Percentiles rank a stretch among this genome's conserved stretches.
Evolutionary conservation across 202 grass and related monocot genomes (phyloP).

Genomic region (Elaeis oleifera): DNA sequence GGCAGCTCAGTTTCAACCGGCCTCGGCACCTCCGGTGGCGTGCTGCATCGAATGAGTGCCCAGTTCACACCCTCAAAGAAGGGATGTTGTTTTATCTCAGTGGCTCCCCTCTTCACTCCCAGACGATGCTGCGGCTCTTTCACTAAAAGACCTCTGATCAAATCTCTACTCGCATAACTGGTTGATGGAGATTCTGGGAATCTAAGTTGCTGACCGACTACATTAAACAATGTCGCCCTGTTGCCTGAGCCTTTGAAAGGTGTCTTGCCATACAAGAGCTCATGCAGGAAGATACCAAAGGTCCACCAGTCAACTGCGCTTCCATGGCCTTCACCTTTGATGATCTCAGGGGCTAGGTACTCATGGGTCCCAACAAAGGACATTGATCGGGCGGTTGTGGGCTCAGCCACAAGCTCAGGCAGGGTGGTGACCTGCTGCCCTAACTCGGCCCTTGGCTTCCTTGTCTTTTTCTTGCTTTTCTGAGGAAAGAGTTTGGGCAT

Average conservation of each 20-base stretch:
- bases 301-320: conserved; percentile 99
- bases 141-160: conserved; percentile 78
- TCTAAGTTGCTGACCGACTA: conserved; percentile 91
- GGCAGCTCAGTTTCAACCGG: conserved; percentile 53
- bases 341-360: conserved; percentile 87
- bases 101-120: conserved; percentile 85
- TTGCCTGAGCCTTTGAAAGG: conserved; percentile 96
- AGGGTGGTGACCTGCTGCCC: conserved; percentile 28
- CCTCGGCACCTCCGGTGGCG: conserved; percentile 74
- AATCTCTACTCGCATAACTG: conserved; percentile 70
- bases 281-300: conserved; percentile 89
- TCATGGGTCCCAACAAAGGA: conserved; percentile 93
- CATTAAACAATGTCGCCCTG: conserved; percentile 88
- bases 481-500: conserved; percentile 61
- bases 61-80: conserved; percentile 98
- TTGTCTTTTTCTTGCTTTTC: conserved; percentile 70
- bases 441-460: conserved; percentile 52
- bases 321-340: conserved; percentile 93
- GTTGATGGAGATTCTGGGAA: conserved; percentile 81
- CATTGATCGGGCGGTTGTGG: conserved; percentile 83
- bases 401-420: conserved; percentile 76
- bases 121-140: conserved; percentile 88
- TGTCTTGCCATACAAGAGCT: conserved; percentile 79
- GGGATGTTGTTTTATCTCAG: conserved; percentile 91
- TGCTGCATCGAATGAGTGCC: conserved; percentile 96